Percentiles rank a stretch among this genome's conserved stretches.
Evolutionary conservation across 2,329 filamentous ascomycete genomes (phyloP).

Genomic region (Orbilia ellipsospora): DNA sequence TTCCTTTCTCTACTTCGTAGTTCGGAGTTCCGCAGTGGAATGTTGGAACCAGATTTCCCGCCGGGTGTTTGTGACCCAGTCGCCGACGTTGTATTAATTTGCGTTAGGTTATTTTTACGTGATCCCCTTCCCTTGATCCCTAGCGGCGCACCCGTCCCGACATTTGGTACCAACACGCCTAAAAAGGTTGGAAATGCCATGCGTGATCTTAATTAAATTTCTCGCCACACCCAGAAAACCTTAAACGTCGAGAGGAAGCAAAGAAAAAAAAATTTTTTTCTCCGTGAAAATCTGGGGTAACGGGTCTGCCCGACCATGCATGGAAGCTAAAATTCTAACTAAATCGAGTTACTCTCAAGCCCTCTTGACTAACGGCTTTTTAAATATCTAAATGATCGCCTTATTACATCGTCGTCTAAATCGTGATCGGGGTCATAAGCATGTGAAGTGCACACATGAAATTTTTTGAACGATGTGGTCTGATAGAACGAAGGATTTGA

Average conservation of each 20-base stretch:
- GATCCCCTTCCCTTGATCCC: conserved; percentile 24
- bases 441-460: too few species aligned
- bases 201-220: conserved; percentile 1
- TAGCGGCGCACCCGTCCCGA: not conserved
- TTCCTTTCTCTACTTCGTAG: conserved; percentile 7
- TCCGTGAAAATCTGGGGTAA: conserved; percentile 14
- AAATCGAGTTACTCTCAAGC: not conserved
- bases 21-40: conserved; percentile 17
- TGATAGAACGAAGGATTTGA: too few species aligned
- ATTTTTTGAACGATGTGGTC: too few species aligned
- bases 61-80: conserved; percentile 3
- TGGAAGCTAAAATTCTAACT: not conserved
- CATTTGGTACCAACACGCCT: conserved; percentile 20
- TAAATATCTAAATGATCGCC: too few species aligned
- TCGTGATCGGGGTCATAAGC: too few species aligned
- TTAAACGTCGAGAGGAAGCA: too few species aligned
- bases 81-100: conserved; percentile 41
- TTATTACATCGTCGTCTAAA: too few species aligned
- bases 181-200: conserved; percentile 8
- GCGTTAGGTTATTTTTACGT: conserved; percentile 55
- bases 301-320: conserved; percentile 9
- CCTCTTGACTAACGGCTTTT: too few species aligned
- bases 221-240: not conserved
- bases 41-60: conserved; percentile 15
- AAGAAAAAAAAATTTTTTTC: not conserved